phyloP scores from a whole-genome alignment of 208 protist genomes.

The Leishmania aethiopica region DNA sequence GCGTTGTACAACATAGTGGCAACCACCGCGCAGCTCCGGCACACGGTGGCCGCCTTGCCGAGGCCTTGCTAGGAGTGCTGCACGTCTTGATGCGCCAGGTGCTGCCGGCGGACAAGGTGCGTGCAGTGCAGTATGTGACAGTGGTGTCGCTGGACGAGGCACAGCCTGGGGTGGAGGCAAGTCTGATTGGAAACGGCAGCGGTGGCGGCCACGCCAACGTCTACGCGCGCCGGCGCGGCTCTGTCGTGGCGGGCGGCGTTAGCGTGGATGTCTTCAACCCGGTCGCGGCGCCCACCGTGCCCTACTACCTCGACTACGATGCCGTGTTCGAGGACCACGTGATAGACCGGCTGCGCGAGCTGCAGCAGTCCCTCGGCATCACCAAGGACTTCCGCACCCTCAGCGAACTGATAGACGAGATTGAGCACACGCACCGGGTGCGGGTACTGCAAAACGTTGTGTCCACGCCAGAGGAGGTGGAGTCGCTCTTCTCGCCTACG shows the following conservation, averaged over 20 bases:
- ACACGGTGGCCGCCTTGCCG: conserved; percentile 65
- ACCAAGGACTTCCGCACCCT: conserved; percentile 74
- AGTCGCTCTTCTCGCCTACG: conserved; percentile 79
- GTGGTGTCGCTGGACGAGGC: conserved; percentile 78
- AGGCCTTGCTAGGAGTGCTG: conserved; percentile 78
- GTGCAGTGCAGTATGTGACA: conserved; percentile 68
- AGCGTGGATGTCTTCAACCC: conserved; percentile 26
- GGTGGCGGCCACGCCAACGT: background rate
- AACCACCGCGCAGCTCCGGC: conserved; percentile 43
- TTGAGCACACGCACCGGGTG: conserved; percentile 56
- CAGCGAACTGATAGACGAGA: conserved; percentile 70
- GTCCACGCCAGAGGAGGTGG: conserved; percentile 70
- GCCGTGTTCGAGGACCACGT: conserved; percentile 74
- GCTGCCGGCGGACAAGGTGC: conserved; percentile 61
- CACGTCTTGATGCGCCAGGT: conserved; percentile 73
- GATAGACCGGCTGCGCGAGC: conserved; percentile 63
- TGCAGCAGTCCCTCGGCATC: conserved; percentile 70
- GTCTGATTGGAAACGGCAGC: background rate
- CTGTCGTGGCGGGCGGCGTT: conserved; percentile 3
- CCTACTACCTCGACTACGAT: conserved; percentile 76
- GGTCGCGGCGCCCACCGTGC: conserved; percentile 34
- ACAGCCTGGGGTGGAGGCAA: conserved; percentile 1
- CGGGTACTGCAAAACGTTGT: conserved; percentile 76
- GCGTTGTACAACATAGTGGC: conserved; percentile 79
- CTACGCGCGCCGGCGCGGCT: conserved; percentile 4